Percentiles rank a stretch among this genome's conserved stretches.
These are phyloP conservation scores for Annulohypoxylon truncatum DNA, from an alignment of 2,329 filamentous ascomycete species.

Conservation along the genomic window DNA sequence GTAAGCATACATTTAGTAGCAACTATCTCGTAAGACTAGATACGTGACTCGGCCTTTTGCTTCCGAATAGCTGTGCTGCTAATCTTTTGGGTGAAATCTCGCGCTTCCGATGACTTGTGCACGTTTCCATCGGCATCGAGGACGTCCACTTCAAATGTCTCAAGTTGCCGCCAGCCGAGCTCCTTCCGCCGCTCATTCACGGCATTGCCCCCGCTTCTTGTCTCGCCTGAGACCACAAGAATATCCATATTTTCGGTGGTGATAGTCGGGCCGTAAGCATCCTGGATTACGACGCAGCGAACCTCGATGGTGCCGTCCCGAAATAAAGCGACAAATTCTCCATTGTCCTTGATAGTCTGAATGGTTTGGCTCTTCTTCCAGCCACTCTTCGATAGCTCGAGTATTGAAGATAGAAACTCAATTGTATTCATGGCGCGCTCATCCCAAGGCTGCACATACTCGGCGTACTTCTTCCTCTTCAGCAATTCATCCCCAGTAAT, in stretches of 20 bases:
- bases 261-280: slow-evolving; percentile 91
- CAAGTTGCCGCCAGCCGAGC: slow-evolving; percentile 79
- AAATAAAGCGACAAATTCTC: slow-evolving; percentile 67
- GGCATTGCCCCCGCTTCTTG: slow-evolving; percentile 81
- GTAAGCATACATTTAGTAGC: background rate
- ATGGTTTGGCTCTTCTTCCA: slow-evolving; percentile 58
- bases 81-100: slow-evolving; percentile 83
- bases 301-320: slow-evolving; percentile 71
- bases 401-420: slow-evolving; percentile 77
- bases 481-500: slow-evolving; percentile 90
- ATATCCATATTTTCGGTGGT: slow-evolving; percentile 82
- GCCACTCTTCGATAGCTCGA: slow-evolving; percentile 56
- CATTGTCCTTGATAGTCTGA: slow-evolving; percentile 50
- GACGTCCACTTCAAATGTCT: slow-evolving; percentile 90
- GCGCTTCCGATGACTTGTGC: slow-evolving; percentile 56
- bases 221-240: slow-evolving; percentile 89
- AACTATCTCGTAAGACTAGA: slow-evolving; percentile 18
- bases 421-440: slow-evolving; percentile 75
- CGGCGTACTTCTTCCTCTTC: slow-evolving; percentile 87
- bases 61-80: slow-evolving; percentile 87
- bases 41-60: slow-evolving; percentile 51
- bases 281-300: slow-evolving; percentile 85
- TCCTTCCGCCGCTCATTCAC: slow-evolving; percentile 86
- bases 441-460: slow-evolving; percentile 84
- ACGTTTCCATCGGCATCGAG: slow-evolving; percentile 74